These are phyloP conservation scores for Fraxinus ornus DNA, from an alignment of 305 asterid genomes.

Conservation along the genomic window DNA sequence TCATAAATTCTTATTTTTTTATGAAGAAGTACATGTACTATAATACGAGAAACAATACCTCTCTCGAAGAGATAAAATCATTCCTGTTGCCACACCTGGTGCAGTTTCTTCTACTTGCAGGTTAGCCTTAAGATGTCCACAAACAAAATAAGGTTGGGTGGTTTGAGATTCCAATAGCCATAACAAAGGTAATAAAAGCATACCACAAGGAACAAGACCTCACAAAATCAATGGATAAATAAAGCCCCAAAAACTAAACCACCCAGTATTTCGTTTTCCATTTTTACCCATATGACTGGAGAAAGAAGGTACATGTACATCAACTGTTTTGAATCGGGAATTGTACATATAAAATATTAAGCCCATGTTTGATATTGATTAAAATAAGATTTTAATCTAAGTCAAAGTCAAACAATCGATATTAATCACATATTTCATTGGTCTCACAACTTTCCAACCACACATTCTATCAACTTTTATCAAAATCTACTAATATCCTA, in stretches of 20 bases:
- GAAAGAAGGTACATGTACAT: not conserved
- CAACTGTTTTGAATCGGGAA: not conserved
- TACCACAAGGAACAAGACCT: not conserved
- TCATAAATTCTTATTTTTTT: not conserved
- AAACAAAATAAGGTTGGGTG: not conserved
- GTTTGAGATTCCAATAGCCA: not conserved
- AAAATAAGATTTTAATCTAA: no score
- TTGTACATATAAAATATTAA: not conserved
- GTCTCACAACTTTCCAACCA: no score
- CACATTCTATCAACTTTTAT: no score
- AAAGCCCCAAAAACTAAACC: not conserved
- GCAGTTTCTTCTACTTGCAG: slow-evolving; percentile 77
- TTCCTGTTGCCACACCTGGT: slow-evolving; percentile 84
- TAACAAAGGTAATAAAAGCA: not conserved
- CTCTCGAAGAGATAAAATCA: slow-evolving; percentile 89
- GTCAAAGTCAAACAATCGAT: no score
- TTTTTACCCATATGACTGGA: not conserved
- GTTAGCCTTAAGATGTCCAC: slow-evolving; percentile 35
- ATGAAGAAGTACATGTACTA: not conserved
- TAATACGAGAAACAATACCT: slow-evolving; percentile 42
- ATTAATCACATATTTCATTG: no score
- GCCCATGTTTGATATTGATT: no score
- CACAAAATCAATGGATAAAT: slow-evolving; percentile 10
- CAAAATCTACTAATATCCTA: no score
- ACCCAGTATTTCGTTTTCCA: not conserved